A percentile compares a stretch with the other conserved stretches of the same genome.
These are phyloP conservation scores for Skeletonema costatum DNA, from an alignment of 108 stramenopile genomes.

Conservation along the genomic window DNA sequence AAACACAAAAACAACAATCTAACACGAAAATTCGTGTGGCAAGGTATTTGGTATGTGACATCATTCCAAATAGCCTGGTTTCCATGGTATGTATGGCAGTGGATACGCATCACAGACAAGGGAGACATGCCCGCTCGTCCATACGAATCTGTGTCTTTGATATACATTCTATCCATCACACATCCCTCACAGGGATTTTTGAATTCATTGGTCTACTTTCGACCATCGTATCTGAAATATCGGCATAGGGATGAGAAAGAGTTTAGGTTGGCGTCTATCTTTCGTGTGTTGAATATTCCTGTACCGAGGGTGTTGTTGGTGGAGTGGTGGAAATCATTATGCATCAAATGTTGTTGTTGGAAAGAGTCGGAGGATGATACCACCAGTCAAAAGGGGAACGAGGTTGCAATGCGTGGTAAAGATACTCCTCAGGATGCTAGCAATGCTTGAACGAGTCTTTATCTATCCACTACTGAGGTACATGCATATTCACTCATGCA, in stretches of 20 bases:
- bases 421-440: neutral
- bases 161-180: conserved; percentile 9
- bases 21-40: conserved; percentile 13
- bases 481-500: no score
- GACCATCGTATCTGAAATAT: conserved; percentile 18
- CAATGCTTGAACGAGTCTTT: neutral
- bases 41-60: conserved; percentile 40
- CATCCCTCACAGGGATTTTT: conserved; percentile 20
- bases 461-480: no score
- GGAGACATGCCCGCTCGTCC: neutral
- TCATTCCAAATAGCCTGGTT: conserved; percentile 29
- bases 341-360: neutral
- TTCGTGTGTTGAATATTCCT: conserved; percentile 5
- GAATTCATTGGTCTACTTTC: conserved; percentile 24
- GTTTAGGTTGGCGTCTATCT: conserved; percentile 15
- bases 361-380: neutral
- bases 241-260: conserved; percentile 10
- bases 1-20: neutral
- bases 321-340: conserved; percentile 15
- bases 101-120: neutral
- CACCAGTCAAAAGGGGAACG: neutral
- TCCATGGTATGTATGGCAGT: conserved; percentile 41
- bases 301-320: conserved; percentile 3
- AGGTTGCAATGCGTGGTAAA: neutral
- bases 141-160: neutral